These are phyloP conservation scores for Rhytidiadelphus loreus DNA, from an alignment of 225 moss, liverwort and hornwort species.

Conservation along the genomic window DNA sequence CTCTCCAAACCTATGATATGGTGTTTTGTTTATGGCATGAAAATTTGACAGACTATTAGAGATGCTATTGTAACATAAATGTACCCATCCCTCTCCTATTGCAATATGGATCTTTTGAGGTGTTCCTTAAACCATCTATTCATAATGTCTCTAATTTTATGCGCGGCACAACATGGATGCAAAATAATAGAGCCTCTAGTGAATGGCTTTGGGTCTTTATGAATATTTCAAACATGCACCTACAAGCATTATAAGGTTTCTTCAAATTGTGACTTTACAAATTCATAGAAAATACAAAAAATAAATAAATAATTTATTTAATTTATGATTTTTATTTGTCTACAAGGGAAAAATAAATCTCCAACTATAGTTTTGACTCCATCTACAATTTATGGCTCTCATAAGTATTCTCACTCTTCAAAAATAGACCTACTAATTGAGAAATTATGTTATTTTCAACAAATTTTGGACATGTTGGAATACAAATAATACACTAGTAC, in stretches of 20 bases:
- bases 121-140: not conserved
- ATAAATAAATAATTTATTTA: not conserved
- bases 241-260: fast-evolving
- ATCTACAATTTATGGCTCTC: not conserved
- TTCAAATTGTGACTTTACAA: not conserved
- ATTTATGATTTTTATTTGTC: not conserved
- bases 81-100: fast-evolving
- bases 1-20: fast-evolving
- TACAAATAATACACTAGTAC: not conserved
- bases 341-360: not conserved
- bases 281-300: not conserved
- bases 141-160: not conserved
- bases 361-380: not conserved
- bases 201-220: not conserved
- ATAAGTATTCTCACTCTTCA: not conserved
- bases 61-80: not conserved
- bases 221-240: not conserved
- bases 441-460: not conserved
- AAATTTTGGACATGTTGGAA: not conserved
- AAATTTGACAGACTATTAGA: not conserved
- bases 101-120: not conserved
- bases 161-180: not conserved
- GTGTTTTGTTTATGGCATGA: fast-evolving
- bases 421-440: not conserved
- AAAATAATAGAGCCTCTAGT: no score